phyloP scores from a whole-genome alignment of 352 stramenopile species.

The Peronospora belbahrii region DNA sequence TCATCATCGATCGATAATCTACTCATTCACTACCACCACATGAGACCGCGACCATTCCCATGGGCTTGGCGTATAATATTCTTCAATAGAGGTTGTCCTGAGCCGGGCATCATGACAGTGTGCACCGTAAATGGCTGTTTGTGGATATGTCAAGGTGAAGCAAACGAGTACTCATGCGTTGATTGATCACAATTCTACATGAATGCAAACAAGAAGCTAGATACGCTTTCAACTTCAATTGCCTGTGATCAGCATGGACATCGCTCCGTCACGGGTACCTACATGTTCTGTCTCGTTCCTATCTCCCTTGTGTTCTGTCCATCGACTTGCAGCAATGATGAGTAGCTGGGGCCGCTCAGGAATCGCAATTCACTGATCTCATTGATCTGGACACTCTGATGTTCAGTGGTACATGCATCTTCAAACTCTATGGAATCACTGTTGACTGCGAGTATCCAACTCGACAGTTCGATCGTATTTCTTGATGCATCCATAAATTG shows the following conservation, averaged over 20 bases:
- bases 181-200: background rate
- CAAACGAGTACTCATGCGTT: slow-evolving; percentile 14
- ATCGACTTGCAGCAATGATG: slow-evolving; percentile 2
- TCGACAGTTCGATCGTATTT: slow-evolving; percentile 15
- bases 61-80: no score
- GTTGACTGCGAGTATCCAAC: slow-evolving; percentile 11
- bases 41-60: no score
- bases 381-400: slow-evolving; percentile 1
- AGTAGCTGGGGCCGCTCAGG: slow-evolving; percentile 33
- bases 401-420: slow-evolving; percentile 10
- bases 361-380: slow-evolving; percentile 52
- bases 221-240: background rate
- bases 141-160: slow-evolving; percentile 4
- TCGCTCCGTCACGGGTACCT: background rate
- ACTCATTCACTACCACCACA: no score
- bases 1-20: no score
- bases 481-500: slow-evolving; percentile 5
- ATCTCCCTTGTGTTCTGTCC: background rate
- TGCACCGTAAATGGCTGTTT: no score
- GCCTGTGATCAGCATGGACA: background rate
- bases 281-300: background rate
- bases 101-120: no score
- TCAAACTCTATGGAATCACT: slow-evolving; percentile 6
- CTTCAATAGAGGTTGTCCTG: no score
- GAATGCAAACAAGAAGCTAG: background rate